These are phyloP conservation scores for Pleurotus ostreatus DNA, from an alignment of 768 basidiomycete genomes.

Conservation along the genomic window DNA sequence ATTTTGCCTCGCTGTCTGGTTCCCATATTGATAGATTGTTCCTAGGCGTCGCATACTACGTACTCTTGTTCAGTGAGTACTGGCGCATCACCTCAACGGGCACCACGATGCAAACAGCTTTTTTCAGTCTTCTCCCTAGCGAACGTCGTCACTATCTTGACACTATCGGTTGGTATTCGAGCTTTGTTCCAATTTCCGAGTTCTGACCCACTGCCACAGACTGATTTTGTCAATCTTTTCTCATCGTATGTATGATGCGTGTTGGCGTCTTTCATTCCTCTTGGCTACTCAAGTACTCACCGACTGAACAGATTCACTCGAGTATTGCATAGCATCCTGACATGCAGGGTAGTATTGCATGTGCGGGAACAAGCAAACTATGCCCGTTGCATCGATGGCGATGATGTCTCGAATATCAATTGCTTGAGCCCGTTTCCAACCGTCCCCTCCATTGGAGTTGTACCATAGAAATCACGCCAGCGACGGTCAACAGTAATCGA, in stretches of 20 bases:
- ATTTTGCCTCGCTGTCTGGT: neutral
- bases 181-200: neutral
- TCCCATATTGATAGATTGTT: too few relatives aligned
- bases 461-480: neutral
- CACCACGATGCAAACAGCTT: neutral
- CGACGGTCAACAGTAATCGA: neutral
- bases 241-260: neutral
- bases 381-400: neutral
- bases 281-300: too few relatives aligned
- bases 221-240: constrained; percentile 1
- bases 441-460: neutral
- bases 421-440: neutral
- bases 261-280: too few relatives aligned
- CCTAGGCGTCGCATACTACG: constrained; percentile 1
- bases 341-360: constrained; percentile 1
- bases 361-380: constrained; percentile 2
- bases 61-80: neutral
- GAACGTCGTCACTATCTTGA: constrained; percentile 5
- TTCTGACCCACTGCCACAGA: neutral
- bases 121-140: neutral
- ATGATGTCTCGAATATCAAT: neutral
- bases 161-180: neutral
- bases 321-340: constrained; percentile 3
- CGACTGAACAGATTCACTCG: neutral
- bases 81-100: neutral